Percentiles rank a stretch among this genome's conserved stretches.
These are phyloP conservation scores for Pyrenophora seminiperda DNA, from an alignment of 2,329 filamentous ascomycete genomes.

Conservation along the genomic window DNA sequence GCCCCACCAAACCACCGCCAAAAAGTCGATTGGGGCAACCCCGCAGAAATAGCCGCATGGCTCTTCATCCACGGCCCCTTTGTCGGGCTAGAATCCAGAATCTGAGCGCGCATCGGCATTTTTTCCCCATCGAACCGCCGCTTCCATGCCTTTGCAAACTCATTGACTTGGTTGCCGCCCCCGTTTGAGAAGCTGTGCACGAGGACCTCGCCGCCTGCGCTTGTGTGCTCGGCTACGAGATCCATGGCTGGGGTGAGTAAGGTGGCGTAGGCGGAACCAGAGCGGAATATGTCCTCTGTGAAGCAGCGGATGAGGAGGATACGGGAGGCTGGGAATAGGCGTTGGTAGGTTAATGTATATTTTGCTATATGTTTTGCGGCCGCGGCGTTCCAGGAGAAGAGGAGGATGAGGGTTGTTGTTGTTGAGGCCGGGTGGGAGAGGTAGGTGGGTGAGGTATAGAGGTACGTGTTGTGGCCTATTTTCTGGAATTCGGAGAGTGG, in stretches of 20 bases:
- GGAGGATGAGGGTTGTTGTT: constrained; percentile 35
- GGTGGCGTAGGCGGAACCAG: constrained; percentile 17
- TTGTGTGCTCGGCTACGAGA: constrained; percentile 29
- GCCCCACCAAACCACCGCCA: constrained; percentile 34
- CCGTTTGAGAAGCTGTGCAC: constrained; percentile 47
- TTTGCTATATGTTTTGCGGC: constrained; percentile 46
- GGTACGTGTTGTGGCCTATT: constrained; percentile 43
- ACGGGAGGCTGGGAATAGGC: constrained; percentile 37
- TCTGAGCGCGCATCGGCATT: constrained; percentile 38
- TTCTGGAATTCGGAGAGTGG: constrained; percentile 40
- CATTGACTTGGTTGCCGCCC: constrained; percentile 41
- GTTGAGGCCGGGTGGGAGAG: constrained; percentile 7
- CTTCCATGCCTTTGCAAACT: constrained; percentile 43
- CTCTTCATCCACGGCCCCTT: constrained; percentile 40
- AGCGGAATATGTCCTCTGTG: constrained; percentile 40
- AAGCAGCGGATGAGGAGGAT: constrained; percentile 41
- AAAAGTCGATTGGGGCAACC: constrained; percentile 32
- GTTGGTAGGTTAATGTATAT: constrained; percentile 41
- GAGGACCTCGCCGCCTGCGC: constrained; percentile 33
- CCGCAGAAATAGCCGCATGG: constrained; percentile 37
- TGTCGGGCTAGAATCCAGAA: constrained; percentile 45
- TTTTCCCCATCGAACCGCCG: constrained; percentile 18
- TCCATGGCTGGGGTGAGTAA: constrained; percentile 35
- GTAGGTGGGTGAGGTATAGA: constrained; percentile 34
- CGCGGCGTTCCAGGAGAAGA: constrained; percentile 46